Percentiles rank a stretch among this genome's conserved stretches.
Conservation (phyloP, 1,284 basidiomycete genomes). For the Rhodotorula sp. region DNA sequence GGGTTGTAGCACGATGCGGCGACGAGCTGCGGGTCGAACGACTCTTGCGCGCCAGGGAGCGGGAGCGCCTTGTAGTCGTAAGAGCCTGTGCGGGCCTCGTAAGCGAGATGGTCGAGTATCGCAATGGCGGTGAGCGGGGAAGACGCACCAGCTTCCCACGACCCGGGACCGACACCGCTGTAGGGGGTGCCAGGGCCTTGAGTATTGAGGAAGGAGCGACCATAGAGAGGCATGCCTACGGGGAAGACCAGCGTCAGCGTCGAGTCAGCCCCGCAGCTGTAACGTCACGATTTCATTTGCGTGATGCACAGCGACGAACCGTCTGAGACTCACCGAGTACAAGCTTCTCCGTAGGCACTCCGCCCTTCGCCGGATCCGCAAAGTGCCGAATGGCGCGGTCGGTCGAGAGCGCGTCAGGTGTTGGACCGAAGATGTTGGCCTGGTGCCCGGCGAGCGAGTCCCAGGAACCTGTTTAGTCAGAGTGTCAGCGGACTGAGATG, state of each 20-base stretch:
- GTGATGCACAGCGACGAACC: too few relatives aligned
- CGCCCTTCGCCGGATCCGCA: constrained; percentile 55
- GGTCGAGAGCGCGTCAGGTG: constrained; percentile 62
- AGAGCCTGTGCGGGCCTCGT: constrained; percentile 4
- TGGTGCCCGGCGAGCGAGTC: constrained; percentile 65
- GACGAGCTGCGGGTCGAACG: constrained; percentile 71
- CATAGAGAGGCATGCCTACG: constrained; percentile 77
- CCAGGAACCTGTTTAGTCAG: constrained; percentile 48
- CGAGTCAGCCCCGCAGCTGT: too few relatives aligned
- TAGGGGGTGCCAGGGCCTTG: constrained; percentile 72
- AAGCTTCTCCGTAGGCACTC: constrained; percentile 72
- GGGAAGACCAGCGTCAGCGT: background rate
- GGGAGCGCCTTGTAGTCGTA: constrained; percentile 54
- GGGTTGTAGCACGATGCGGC: constrained; percentile 76
- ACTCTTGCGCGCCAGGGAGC: constrained; percentile 62
- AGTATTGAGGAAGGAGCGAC: constrained; percentile 78
- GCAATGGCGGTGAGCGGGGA: background rate
- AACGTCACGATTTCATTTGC: too few relatives aligned
- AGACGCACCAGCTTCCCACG: constrained; percentile 57
- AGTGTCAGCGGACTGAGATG: background rate
- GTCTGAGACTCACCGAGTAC: constrained; percentile 63
- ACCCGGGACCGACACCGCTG: constrained; percentile 73
- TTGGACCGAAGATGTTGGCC: constrained; percentile 66
- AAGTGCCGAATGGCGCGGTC: constrained; percentile 72
- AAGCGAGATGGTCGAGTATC: too few relatives aligned